Conservation (phyloP, 2,329 filamentous ascomycete species). For the Curvularia sp. region DNA sequence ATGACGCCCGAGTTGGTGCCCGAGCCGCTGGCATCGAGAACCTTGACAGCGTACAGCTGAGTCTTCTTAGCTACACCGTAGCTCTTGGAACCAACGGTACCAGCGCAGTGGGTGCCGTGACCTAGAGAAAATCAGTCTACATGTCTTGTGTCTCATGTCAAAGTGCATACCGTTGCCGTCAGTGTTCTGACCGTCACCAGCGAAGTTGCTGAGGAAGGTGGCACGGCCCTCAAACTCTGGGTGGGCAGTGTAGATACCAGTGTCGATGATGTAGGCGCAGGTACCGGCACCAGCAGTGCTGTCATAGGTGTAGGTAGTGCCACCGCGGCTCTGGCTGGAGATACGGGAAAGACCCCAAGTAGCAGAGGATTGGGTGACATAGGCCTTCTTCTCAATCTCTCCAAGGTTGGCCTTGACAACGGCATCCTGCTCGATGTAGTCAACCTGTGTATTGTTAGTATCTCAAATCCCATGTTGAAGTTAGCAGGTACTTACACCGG, state of each 20-base stretch:
- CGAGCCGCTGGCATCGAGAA: conserved; percentile 45
- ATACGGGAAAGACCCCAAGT: conserved; percentile 54
- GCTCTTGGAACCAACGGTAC: conserved; percentile 47
- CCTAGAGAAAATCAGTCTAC: conserved; percentile 14
- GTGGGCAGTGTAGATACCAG: conserved; percentile 66
- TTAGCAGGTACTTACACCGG: conserved; percentile 32
- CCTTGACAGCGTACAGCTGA: conserved; percentile 52
- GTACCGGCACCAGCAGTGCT: conserved; percentile 47
- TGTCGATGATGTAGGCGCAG: conserved; percentile 70
- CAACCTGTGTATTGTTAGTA: conserved; percentile 36
- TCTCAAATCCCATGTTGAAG: not conserved
- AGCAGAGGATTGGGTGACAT: conserved; percentile 49
- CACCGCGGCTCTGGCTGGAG: conserved; percentile 43
- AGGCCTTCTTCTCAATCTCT: conserved; percentile 43
- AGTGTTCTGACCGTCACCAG: conserved; percentile 44
- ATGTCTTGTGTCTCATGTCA: not conserved
- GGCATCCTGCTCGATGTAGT: conserved; percentile 52
- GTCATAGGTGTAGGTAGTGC: conserved; percentile 50
- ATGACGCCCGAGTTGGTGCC: conserved; percentile 53
- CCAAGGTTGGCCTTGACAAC: conserved; percentile 41
- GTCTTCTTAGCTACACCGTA: conserved; percentile 51
- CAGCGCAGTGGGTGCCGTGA: conserved; percentile 50
- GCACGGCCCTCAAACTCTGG: conserved; percentile 51
- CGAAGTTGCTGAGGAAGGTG: conserved; percentile 48
- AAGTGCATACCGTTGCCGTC: conserved; percentile 39